Evolutionary conservation across 257 asterid genomes (phyloP).

Genomic region (Nicotiana paniculata): DNA sequence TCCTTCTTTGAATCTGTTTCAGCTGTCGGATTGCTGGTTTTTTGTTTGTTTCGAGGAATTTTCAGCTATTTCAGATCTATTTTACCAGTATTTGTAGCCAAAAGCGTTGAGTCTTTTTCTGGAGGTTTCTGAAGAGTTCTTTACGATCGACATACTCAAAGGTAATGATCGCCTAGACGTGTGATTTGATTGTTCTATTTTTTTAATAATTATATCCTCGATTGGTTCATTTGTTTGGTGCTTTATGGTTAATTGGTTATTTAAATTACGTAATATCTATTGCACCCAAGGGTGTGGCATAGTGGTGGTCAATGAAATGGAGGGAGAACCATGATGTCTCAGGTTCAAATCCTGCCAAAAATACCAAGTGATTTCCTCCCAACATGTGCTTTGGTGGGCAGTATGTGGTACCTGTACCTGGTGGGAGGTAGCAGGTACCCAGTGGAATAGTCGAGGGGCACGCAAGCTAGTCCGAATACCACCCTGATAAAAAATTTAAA

Average conservation of each 20-base stretch:
- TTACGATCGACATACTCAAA: background rate
- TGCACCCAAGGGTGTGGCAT: too few relatives aligned
- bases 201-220: background rate
- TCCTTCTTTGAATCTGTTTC: constrained; percentile 13
- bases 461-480: too few relatives aligned
- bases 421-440: too few relatives aligned
- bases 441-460: too few relatives aligned
- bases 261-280: background rate
- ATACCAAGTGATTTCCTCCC: too few relatives aligned
- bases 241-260: background rate
- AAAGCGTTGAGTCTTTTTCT: background rate
- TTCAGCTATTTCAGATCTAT: background rate
- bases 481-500: too few relatives aligned
- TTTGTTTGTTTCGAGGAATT: constrained; percentile 4
- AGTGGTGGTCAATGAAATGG: too few relatives aligned
- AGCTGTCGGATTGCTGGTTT: constrained; percentile 6
- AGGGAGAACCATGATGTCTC: too few relatives aligned
- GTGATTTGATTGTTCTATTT: background rate
- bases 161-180: background rate
- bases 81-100: background rate
- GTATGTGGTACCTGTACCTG: too few relatives aligned
- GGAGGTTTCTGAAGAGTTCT: background rate
- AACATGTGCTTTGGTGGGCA: too few relatives aligned
- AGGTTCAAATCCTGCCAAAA: too few relatives aligned
- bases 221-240: background rate